These are phyloP conservation scores for Fusarium lateritium DNA, from an alignment of 2,329 filamentous ascomycete species.

Conservation along the genomic window DNA sequence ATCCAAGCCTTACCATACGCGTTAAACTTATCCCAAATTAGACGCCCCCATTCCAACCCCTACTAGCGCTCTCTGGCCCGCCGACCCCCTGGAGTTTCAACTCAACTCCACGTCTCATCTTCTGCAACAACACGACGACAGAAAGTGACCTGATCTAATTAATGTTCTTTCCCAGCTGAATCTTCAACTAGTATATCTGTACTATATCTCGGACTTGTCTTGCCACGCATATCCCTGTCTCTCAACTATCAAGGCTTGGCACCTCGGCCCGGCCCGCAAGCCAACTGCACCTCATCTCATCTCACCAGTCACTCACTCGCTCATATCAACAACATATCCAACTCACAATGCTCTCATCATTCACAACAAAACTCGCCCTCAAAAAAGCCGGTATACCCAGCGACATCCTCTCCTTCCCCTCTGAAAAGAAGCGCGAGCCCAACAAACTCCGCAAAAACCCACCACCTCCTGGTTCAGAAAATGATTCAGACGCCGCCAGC, in stretches of 20 bases:
- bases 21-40: conserved; percentile 16
- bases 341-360: conserved; percentile 65
- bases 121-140: conserved; percentile 3
- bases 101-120: conserved; percentile 43
- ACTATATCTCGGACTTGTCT: not conserved
- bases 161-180: not conserved
- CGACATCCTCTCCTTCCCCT: conserved; percentile 61
- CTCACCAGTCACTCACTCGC: not conserved
- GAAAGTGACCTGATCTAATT: not conserved
- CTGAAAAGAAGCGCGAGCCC: conserved; percentile 48
- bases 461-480: conserved; percentile 48
- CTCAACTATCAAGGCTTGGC: not conserved
- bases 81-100: conserved; percentile 36
- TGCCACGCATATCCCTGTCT: not conserved
- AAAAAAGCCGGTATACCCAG: conserved; percentile 69
- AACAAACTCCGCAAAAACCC: conserved; percentile 54
- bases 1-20: conserved; percentile 11
- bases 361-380: conserved; percentile 71
- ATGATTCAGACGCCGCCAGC: conserved; percentile 48
- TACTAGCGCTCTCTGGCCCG: conserved; percentile 25
- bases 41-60: conserved; percentile 36
- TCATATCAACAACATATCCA: conserved; percentile 19
- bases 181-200: not conserved
- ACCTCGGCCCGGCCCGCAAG: not conserved
- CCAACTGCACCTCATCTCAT: not conserved